Evolutionary conservation across 1,284 basidiomycete species (phyloP).

Genomic region (Trichosporon ovoides): DNA sequence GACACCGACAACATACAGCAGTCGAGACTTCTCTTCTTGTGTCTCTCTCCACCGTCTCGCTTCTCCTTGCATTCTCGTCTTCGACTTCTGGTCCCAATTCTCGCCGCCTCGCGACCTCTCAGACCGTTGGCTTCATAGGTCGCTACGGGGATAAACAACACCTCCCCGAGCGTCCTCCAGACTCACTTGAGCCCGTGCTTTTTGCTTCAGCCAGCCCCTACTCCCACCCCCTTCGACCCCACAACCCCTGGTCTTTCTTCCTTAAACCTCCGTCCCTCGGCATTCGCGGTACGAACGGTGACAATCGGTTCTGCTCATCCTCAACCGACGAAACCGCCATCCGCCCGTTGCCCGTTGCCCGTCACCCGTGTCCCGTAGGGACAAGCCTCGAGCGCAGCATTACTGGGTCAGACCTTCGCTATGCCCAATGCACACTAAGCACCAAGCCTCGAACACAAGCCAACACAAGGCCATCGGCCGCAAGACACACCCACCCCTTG

Average conservation of each 20-base stretch:
- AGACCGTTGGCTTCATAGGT: too few species aligned
- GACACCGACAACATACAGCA: background rate
- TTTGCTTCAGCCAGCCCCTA: slow-evolving; percentile 1
- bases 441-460: background rate
- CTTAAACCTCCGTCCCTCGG: background rate
- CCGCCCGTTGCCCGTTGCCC: background rate
- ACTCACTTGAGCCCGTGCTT: background rate
- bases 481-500: too few species aligned
- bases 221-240: background rate
- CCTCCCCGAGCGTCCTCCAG: background rate
- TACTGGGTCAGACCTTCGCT: background rate
- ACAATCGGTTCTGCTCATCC: slow-evolving; percentile 1
- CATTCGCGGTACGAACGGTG: too few species aligned
- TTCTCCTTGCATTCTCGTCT: background rate
- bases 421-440: slow-evolving; percentile 6
- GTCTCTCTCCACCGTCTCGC: background rate
- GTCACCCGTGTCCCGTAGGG: slow-evolving; percentile 3
- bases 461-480: too few species aligned
- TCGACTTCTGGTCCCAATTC: background rate
- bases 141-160: background rate
- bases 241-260: slow-evolving; percentile 1
- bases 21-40: background rate
- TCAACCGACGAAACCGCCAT: slow-evolving; percentile 5
- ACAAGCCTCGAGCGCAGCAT: background rate
- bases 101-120: too few species aligned